A percentile compares a stretch with the other conserved stretches of the same genome.
phyloP scores from a whole-genome alignment of 2,329 filamentous ascomycete genomes.

The Ilyonectria robusta region DNA sequence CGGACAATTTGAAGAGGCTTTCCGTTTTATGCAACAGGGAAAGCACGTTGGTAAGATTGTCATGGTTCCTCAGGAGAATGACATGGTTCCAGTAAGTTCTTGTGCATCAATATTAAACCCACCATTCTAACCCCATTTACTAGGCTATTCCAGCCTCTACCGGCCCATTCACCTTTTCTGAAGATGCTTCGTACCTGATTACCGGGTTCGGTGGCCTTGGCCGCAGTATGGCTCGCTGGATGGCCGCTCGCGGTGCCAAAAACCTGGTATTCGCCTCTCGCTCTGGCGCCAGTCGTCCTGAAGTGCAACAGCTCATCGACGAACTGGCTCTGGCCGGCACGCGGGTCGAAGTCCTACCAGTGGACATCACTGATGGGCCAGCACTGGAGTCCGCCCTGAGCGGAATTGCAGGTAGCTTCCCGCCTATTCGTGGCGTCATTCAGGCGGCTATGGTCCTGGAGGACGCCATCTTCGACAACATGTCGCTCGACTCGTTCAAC shows the following conservation, averaged over 20 bases:
- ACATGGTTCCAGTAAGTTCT: conserved; percentile 13
- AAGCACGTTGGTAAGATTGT: conserved; percentile 33
- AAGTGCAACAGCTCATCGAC: neutral
- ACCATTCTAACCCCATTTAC: neutral
- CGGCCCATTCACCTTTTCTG: no score
- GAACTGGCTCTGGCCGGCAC: conserved; percentile 22
- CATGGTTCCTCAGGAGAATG: neutral
- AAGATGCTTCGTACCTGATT: conserved; percentile 8
- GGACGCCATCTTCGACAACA: conserved; percentile 17
- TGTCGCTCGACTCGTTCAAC: conserved; percentile 11
- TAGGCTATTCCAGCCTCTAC: conserved; percentile 8
- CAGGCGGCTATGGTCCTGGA: conserved; percentile 22
- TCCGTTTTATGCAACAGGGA: conserved; percentile 29
- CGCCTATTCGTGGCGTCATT: conserved; percentile 12
- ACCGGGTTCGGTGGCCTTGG: conserved; percentile 25
- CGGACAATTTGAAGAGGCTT: conserved; percentile 16
- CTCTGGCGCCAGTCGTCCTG: conserved; percentile 35
- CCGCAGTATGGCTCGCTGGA: conserved; percentile 20
- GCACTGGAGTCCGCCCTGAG: neutral
- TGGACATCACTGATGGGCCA: neutral
- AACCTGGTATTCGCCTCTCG: conserved; percentile 50
- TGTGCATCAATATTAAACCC: neutral
- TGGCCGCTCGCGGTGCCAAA: conserved; percentile 30
- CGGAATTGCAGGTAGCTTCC: no score
- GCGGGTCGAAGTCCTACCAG: conserved; percentile 2